Percentiles rank a stretch among this genome's conserved stretches.
phyloP scores from a whole-genome alignment of 768 basidiomycete species.

The Suillus alpinus region DNA sequence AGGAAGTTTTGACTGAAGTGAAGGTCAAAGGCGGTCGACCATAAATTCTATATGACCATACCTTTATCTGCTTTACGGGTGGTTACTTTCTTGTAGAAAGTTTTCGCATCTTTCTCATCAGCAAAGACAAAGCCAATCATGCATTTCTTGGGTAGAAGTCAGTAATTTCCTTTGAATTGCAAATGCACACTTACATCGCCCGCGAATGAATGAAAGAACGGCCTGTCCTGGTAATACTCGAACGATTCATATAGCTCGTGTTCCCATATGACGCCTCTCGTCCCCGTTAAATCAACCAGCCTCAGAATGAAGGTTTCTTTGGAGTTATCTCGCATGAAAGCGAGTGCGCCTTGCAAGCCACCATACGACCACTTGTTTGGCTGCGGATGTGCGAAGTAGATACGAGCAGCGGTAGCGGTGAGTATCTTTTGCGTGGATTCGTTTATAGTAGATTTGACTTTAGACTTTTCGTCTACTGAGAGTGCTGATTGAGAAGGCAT shows the following conservation, averaged over 20 bases:
- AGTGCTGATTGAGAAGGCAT: conserved; percentile 80
- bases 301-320: conserved; percentile 61
- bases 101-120: conserved; percentile 79
- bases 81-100: conserved; percentile 82
- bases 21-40: conserved; percentile 5
- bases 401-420: conserved; percentile 76
- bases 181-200: conserved; percentile 75
- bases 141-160: conserved; percentile 55
- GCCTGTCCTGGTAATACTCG: conserved; percentile 77
- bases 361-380: conserved; percentile 80
- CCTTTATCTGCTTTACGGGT: conserved; percentile 60
- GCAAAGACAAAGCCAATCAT: conserved; percentile 92
- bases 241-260: conserved; percentile 86
- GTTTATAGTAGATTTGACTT: conserved; percentile 64
- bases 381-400: conserved; percentile 87
- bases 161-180: neutral
- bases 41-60: conserved; percentile 26
- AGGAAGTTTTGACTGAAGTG: conserved; percentile 43
- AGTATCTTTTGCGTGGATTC: conserved; percentile 66
- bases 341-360: conserved; percentile 84
- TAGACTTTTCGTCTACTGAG: conserved; percentile 71
- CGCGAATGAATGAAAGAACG: conserved; percentile 90
- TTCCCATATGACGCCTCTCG: conserved; percentile 88
- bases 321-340: conserved; percentile 60
- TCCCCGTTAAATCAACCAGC: conserved; percentile 82